Evolutionary conservation across 441 rosid genomes (phyloP), one percentile per base, ranked within the genome.

Genomic region (Arabidopsis lyrata): DNA sequence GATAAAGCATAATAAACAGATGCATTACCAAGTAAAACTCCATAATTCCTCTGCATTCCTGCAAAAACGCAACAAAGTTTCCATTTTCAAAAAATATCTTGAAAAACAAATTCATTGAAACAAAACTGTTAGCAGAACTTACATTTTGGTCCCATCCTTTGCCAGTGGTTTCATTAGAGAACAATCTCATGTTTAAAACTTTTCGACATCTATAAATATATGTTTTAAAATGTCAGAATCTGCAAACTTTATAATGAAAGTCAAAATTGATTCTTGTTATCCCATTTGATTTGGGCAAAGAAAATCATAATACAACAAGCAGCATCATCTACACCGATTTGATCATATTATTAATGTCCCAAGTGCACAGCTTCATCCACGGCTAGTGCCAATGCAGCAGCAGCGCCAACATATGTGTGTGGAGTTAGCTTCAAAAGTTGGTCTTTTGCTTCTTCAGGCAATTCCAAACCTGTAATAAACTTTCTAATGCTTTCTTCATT

Each of bases 41-140:
- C 97, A 73, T 85, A 90, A 56, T 88, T 81, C 59, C 35, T 87
- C 83, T 95, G 96, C 91, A 89, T 88, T 52, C 97, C 99, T 95
- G 91, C 81, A 86, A 66, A 66, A n/a, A 57, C 18, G 50, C 29
- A 49, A 34, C 27, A 42, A 65, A 39, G 16, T 50, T 36, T 38
- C 2, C 20, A 64, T 63, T 27, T 34, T 6, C 7, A 8, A 1
- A 2, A 22, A 22, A 50, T 4, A 22, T 0, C 20, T 52, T 24
- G 0, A 36, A 16, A 72, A 31, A 24, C 5, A 29, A 62, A 32
- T 12, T 7, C 20, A 27, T 35, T 15, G n/a, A 32, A 29, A 13
- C 6, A 14, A 18, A n/a, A n/a, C n/a, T n/a, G n/a, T n/a, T n/a
- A n/a, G n/a, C n/a, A n/a, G n/a, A n/a, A n/a, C n/a, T n/a, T n/a